Evolutionary conservation across 202 grass and related monocot species (phyloP).

Genomic region (Panicum hallii): DNA sequence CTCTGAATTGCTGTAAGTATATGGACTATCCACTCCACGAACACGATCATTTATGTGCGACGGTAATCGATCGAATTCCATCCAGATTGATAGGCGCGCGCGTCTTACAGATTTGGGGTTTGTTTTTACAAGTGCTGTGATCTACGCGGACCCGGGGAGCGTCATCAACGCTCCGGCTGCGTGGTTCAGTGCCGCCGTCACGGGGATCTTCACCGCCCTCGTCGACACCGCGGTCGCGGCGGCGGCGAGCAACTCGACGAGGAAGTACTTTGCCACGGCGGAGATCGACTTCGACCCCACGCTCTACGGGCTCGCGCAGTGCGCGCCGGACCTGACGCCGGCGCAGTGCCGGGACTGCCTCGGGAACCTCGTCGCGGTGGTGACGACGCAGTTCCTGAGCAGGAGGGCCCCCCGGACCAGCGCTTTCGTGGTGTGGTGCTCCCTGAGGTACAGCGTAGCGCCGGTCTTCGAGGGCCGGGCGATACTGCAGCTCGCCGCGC

Average conservation of each 20-base stretch:
- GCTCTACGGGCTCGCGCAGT: slow-evolving; percentile 67
- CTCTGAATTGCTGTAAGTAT: not conserved
- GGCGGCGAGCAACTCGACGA: slow-evolving; percentile 25
- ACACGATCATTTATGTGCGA: not conserved
- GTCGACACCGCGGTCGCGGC: not conserved
- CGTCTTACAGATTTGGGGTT: not conserved
- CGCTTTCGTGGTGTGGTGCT: slow-evolving; percentile 31
- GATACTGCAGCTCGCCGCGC: slow-evolving; percentile 42
- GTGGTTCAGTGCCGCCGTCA: slow-evolving; percentile 39
- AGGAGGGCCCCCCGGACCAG: not conserved
- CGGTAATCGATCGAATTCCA: too few relatives aligned
- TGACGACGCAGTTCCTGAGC: not conserved
- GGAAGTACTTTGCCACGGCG: slow-evolving; percentile 46
- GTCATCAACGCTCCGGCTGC: slow-evolving; percentile 25
- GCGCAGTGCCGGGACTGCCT: slow-evolving; percentile 56
- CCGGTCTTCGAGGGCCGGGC: slow-evolving; percentile 47
- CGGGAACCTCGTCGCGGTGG: not conserved
- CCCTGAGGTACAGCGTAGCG: slow-evolving; percentile 52
- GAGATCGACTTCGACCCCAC: slow-evolving; percentile 32
- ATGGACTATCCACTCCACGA: not conserved
- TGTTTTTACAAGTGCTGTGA: not conserved
- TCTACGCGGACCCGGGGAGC: rapidly evolving
- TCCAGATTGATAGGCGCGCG: too few relatives aligned
- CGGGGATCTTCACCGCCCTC: not conserved
- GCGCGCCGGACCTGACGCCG: slow-evolving; percentile 47